phyloP scores from a whole-genome alignment of 73 alveolate genomes.

The Diophrys sp. region DNA sequence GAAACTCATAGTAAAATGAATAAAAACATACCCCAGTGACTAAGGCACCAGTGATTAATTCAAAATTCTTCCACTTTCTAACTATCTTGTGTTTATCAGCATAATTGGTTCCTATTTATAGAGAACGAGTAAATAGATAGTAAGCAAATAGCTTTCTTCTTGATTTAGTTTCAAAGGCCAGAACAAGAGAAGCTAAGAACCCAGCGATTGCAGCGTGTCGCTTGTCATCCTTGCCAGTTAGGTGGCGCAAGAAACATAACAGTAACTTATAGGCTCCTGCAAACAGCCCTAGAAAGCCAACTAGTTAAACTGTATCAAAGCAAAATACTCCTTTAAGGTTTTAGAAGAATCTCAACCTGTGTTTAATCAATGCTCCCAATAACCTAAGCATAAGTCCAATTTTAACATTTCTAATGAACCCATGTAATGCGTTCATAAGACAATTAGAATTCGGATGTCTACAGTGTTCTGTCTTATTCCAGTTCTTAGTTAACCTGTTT shows the following conservation, averaged over 20 bases:
- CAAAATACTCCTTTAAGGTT: too few relatives aligned
- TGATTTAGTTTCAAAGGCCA: not conserved
- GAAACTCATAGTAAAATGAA: too few relatives aligned
- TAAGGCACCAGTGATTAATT: too few relatives aligned
- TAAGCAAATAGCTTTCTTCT: constrained; percentile 7
- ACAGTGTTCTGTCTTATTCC: constrained; percentile 2
- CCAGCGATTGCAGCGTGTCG: constrained; percentile 18
- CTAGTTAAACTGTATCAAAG: too few relatives aligned
- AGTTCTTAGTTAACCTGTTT: not conserved
- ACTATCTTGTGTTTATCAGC: not conserved
- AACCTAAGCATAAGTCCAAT: not conserved
- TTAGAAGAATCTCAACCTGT: too few relatives aligned
- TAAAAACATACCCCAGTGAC: too few relatives aligned
- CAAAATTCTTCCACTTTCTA: constrained; percentile 1
- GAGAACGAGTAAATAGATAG: not conserved
- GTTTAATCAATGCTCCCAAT: too few relatives aligned
- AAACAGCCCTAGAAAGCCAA: constrained; percentile 12
- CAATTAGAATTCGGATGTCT: not conserved
- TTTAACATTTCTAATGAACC: not conserved
- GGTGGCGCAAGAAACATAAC: constrained; percentile 11
- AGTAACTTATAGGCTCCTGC: constrained; percentile 15
- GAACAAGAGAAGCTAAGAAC: constrained; percentile 11
- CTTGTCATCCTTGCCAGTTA: constrained; percentile 8
- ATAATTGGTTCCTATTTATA: not conserved
- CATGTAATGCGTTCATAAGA: not conserved